phyloP scores from a whole-genome alignment of 805 yeast species.

The Starmerella gropengiesseri region DNA sequence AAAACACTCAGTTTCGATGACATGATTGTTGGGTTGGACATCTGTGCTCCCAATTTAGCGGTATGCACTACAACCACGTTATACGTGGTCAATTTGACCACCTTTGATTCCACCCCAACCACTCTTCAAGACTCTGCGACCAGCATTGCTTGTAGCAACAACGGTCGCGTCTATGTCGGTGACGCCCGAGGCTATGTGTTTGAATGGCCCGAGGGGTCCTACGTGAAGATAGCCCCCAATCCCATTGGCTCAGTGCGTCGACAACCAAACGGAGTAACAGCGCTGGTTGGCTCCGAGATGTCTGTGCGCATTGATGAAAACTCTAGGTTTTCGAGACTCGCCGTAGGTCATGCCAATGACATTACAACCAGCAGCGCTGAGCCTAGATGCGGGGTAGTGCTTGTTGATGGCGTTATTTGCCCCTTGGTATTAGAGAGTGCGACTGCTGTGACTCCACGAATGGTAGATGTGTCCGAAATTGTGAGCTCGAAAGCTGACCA shows the following conservation, averaged over 20 bases:
- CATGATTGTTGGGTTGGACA: no score
- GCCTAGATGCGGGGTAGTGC: neutral
- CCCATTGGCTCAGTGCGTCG: neutral
- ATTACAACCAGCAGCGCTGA: neutral
- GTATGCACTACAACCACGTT: neutral
- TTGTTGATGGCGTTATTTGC: neutral
- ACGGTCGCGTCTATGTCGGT: neutral
- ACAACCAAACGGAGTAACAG: neutral
- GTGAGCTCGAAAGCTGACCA: neutral
- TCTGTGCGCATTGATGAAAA: neutral
- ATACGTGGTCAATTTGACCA: neutral
- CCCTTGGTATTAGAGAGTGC: neutral
- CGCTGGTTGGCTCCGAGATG: neutral
- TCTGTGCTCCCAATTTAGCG: neutral
- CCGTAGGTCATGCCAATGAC: neutral
- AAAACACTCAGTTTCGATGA: no score
- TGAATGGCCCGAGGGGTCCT: neutral
- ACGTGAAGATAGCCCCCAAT: neutral
- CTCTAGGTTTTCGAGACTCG: neutral
- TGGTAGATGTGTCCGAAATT: neutral
- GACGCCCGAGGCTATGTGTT: neutral
- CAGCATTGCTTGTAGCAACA: neutral
- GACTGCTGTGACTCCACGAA: neutral
- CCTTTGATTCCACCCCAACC: neutral
- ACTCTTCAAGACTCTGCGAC: neutral